A percentile compares a stretch with the other conserved stretches of the same genome.
Evolutionary conservation across 2,329 filamentous ascomycete species (phyloP).

Genomic region (Phyllosticta capitalensis): DNA sequence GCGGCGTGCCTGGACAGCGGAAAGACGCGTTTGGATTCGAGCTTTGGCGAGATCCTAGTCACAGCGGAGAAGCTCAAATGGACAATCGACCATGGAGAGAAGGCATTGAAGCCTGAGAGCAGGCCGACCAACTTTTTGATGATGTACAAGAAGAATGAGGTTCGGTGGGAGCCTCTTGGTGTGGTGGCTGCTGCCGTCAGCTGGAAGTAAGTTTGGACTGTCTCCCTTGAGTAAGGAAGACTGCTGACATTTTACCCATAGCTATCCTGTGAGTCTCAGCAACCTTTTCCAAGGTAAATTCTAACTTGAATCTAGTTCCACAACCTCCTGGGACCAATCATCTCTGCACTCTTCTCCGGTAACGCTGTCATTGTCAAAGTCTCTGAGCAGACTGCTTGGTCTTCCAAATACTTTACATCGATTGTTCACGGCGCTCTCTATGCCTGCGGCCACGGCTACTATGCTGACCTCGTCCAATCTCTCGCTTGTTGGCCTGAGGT

Average conservation of each 20-base stretch:
- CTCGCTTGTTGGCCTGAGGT: constrained; percentile 81
- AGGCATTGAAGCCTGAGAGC: constrained; percentile 59
- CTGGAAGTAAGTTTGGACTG: constrained; percentile 67
- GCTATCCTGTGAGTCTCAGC: constrained; percentile 33
- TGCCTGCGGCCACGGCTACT: constrained; percentile 78
- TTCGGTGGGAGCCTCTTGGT: constrained; percentile 83
- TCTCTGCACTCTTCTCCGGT: constrained; percentile 81
- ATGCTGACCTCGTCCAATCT: constrained; percentile 71
- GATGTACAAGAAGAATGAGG: constrained; percentile 88
- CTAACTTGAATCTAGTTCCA: constrained; percentile 57
- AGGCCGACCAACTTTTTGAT: constrained; percentile 87
- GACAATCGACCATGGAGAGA: constrained; percentile 86
- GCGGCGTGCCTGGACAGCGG: constrained; percentile 87
- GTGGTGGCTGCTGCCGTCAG: constrained; percentile 88
- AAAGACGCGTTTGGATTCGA: constrained; percentile 91
- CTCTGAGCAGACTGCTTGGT: constrained; percentile 95
- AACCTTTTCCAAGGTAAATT: not conserved
- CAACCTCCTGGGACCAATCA: constrained; percentile 84
- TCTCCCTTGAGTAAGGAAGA: not conserved
- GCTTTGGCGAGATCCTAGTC: constrained; percentile 88
- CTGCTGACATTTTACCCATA: constrained; percentile 15
- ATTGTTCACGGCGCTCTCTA: constrained; percentile 70
- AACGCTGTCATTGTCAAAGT: constrained; percentile 90
- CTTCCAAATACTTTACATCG: constrained; percentile 67
- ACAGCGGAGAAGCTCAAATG: constrained; percentile 90